These are phyloP conservation scores for Globisporangium cederbergense DNA, from an alignment of 352 stramenopile genomes.

Conservation along the genomic window DNA sequence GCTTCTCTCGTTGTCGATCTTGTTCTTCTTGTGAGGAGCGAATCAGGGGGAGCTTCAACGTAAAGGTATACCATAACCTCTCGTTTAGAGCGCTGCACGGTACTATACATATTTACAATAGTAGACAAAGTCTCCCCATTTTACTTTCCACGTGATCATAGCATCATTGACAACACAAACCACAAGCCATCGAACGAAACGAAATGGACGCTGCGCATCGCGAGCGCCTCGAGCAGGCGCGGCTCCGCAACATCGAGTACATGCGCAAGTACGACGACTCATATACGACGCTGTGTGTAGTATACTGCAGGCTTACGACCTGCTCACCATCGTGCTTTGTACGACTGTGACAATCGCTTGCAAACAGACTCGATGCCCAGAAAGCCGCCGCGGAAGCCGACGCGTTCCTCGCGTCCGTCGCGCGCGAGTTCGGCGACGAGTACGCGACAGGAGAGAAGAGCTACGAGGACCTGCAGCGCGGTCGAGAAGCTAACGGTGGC, in stretches of 20 bases:
- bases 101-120: no score
- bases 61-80: background rate
- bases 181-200: background rate
- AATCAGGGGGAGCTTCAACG: background rate
- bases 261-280: constrained; percentile 38
- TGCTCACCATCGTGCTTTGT: background rate
- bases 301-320: no score
- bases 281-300: background rate
- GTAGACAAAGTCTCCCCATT: no score
- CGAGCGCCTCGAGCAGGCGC: constrained; percentile 57
- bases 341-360: background rate
- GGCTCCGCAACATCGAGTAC: constrained; percentile 73
- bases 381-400: constrained; percentile 35
- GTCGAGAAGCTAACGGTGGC: background rate
- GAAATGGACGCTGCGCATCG: constrained; percentile 44
- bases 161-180: background rate
- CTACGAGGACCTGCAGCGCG: constrained; percentile 9
- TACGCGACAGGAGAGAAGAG: constrained; percentile 14
- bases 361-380: constrained; percentile 49
- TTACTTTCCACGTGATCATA: no score
- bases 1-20: background rate
- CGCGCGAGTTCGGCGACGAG: constrained; percentile 19
- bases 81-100: background rate
- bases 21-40: background rate
- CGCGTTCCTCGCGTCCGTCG: constrained; percentile 34